phyloP scores from a whole-genome alignment of 345 rosid genomes.

The Dimocarpus longan region DNA sequence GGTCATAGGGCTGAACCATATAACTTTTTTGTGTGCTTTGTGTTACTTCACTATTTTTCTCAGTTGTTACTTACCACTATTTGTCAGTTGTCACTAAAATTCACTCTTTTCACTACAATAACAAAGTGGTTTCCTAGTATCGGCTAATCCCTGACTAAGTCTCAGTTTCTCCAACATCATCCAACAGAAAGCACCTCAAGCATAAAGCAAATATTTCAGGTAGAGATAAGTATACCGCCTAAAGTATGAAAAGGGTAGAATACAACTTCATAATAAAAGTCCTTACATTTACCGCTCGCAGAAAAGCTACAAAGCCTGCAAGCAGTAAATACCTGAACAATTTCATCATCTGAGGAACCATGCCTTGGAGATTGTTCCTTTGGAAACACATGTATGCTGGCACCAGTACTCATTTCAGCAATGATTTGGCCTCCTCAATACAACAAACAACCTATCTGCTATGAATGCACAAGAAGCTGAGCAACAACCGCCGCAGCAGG shows the following conservation, averaged over 20 bases:
- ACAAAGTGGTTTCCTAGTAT: neutral
- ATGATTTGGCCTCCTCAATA: conserved; percentile 73
- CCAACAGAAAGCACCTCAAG: neutral
- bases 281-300: neutral
- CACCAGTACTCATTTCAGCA: conserved; percentile 71
- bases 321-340: conserved; percentile 60
- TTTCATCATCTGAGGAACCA: conserved; percentile 60
- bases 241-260: neutral
- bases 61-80: no score
- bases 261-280: neutral
- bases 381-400: conserved; percentile 12
- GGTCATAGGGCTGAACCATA: no score
- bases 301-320: neutral
- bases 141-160: neutral
- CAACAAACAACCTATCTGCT: conserved; percentile 48
- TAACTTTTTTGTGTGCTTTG: no score
- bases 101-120: neutral
- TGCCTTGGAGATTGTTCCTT: conserved; percentile 60
- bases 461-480: no score
- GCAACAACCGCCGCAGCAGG: no score
- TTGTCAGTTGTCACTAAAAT: no score
- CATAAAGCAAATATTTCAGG: neutral
- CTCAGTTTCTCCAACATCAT: conserved; percentile 1
- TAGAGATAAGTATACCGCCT: neutral
- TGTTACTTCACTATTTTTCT: no score